Conservation (phyloP, 352 stramenopile genomes). For the Phytophthora niederhauseri region DNA sequence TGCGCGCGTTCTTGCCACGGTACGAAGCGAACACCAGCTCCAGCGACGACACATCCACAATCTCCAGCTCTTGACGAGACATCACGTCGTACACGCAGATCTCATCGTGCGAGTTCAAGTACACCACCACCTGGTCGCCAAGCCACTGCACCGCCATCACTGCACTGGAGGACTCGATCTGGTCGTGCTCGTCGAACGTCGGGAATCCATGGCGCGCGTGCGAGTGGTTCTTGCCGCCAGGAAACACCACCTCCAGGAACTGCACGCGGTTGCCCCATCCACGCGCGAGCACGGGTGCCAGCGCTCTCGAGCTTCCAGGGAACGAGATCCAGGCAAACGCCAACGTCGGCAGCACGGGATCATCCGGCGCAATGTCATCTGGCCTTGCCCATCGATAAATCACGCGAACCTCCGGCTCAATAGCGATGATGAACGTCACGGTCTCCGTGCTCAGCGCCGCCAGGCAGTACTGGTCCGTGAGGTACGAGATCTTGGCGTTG, state of each 20-base stretch:
- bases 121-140: conserved; percentile 95
- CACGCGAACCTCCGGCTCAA: conserved; percentile 95
- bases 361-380: conserved; percentile 62
- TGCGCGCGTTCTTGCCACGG: conserved; percentile 82
- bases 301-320: conserved; percentile 75
- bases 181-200: conserved; percentile 94
- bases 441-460: conserved; percentile 89
- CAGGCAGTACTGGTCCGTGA: conserved; percentile 87
- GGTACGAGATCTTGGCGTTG: conserved; percentile 86
- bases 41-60: conserved; percentile 94
- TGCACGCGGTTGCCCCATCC: conserved; percentile 95
- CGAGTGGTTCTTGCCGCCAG: conserved; percentile 70
- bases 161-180: conserved; percentile 89
- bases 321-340: conserved; percentile 95
- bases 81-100: conserved; percentile 97
- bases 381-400: conserved; percentile 94
- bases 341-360: conserved; percentile 93
- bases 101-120: conserved; percentile 95
- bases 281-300: conserved; percentile 92
- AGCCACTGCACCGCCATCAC: conserved; percentile 96
- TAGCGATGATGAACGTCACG: conserved; percentile 96
- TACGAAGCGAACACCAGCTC: conserved; percentile 95
- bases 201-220: conserved; percentile 91
- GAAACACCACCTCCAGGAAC: conserved; percentile 91
- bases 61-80: conserved; percentile 95